phyloP scores from a whole-genome alignment of 2,329 filamentous ascomycete genomes.

The Geosmithia putterillii region DNA sequence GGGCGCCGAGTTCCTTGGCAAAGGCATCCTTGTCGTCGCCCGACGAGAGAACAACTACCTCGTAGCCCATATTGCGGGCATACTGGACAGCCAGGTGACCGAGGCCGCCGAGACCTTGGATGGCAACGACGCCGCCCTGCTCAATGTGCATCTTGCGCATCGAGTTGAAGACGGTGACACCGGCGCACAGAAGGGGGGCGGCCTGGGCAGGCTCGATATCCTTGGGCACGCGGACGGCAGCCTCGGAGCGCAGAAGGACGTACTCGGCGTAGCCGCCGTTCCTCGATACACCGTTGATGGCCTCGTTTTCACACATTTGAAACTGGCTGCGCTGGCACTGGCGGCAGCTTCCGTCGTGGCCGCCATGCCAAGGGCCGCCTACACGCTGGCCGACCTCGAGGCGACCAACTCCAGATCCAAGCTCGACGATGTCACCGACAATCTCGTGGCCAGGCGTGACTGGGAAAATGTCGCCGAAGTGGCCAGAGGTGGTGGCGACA shows the following conservation, averaged over 20 bases:
- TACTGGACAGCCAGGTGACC: conserved; percentile 71
- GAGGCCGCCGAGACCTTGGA: conserved; percentile 63
- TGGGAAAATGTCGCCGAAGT: conserved; percentile 44
- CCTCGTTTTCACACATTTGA: conserved; percentile 54
- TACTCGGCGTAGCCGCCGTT: conserved; percentile 62
- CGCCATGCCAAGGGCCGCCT: conserved; percentile 36
- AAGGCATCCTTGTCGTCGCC: conserved; percentile 57
- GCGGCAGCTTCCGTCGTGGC: conserved; percentile 49
- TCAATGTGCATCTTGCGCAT: conserved; percentile 41
- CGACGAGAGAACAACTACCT: conserved; percentile 55
- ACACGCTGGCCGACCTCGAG: conserved; percentile 55
- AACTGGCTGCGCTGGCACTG: conserved; percentile 50
- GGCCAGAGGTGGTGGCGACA: conserved; percentile 28
- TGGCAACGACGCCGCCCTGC: conserved; percentile 38
- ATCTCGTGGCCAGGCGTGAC: conserved; percentile 60
- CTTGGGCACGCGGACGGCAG: conserved; percentile 41
- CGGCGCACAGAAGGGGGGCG: conserved; percentile 52
- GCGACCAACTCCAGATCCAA: conserved; percentile 41
- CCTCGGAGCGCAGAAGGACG: conserved; percentile 45
- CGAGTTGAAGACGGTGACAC: conserved; percentile 50
- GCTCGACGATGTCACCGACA: conserved; percentile 38
- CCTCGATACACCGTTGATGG: conserved; percentile 51
- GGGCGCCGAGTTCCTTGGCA: conserved; percentile 34
- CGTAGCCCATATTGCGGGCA: conserved; percentile 63
- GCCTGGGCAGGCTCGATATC: conserved; percentile 37